Base-by-base conservation (phyloP, 2,329 filamentous ascomycete species). In the Trichoderma sp. region DNA sequence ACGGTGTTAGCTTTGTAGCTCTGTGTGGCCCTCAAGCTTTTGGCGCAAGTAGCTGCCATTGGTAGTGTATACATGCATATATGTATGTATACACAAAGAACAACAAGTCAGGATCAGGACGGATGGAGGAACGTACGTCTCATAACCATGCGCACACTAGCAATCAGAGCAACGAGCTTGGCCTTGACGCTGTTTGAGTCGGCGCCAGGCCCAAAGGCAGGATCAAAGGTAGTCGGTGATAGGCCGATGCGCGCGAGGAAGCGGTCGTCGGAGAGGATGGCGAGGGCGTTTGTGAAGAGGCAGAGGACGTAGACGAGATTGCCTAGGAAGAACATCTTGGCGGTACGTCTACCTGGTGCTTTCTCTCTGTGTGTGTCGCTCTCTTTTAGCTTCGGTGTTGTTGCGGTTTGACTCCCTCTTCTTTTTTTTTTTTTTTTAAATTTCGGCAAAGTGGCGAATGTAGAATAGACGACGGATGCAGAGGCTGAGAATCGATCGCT, bases 221-320 rank as follows among this genome's bases (percentile, higher is more conserved):
- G 90, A 74, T 97, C 93, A 74, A 85, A 84, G 30, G 87, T 85
- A 61, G 86, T 83, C 2, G 87, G 85, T 4, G 88, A 94, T 86
- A 95, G 94, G 77, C 94, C 94, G 77, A 97, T 96, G 74, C 79
- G 90, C 82, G 91, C 81, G 73, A 97, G 91, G 81, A 97, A 97
- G 71, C 94, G 91, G 82, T 97, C 94, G 87, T 97, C 94, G 75
- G 93, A 97, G 73, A 98, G 91, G 77, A 97, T 89, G 72, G 94
- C 93, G 78, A 98, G 91, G 73, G 93, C 93, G 81, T 99, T 99
- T 81, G 96, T 90, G 78, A 98, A 87, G 76, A 98, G 92, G 78
- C 97, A 85, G 74, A 89, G 87, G 73, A 95, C 78, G 80, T 95
- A 94, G 79, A 96, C 84, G 69, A 96, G 85, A 76, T 89, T 92